Evolutionary conservation across 139 green algal species (phyloP), one percentile per base, ranked within the genome.

Genomic region (Tetraselmis chui): DNA sequence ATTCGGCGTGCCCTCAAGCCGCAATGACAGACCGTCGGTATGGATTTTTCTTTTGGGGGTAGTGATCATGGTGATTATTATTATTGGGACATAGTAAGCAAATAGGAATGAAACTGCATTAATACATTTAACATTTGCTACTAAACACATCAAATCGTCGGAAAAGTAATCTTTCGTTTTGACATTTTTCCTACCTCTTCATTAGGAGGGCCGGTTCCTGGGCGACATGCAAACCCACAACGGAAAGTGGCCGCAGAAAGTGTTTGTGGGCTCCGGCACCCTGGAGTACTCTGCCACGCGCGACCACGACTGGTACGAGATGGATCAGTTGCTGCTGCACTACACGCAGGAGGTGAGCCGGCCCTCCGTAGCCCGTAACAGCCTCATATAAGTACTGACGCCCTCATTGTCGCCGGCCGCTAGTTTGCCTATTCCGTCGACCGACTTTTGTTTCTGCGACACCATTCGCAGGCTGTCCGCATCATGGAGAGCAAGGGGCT

Each of bases 191-290:
- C n/a, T n/a, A n/a, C n/a, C n/a, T n/a, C n/a, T n/a, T n/a, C n/a
- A n/a, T n/a, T n/a, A n/a, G 1, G 85, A 87, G 80, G 88, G 86
- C 0, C 78, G 82, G 26, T 91, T 89, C 76, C 32, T 89, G 75
- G 30, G 76, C 74, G 86, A 84, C 81, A 27, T 84, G 25, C 22
- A n/a, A 1, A 5, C 31, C 5, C 76, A 85, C 29, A 82, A 32
- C n/a, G 89, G 89, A 27, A 59, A 82, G n/a, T 83, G 91, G 79
- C 87, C 89, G 0, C 83, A 89, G 78, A 82, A 85, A 1, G 30
- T 92, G 24, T 90, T 87, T 78, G 79, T 92, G 77, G 89, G 85
- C n/a, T 89, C 83, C 31, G 89, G 89, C 80, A 91, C 87, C 0
- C 27, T 29, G 1, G 89, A 92, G 87, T 92, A 92, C 83, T 80